Conservation (phyloP, 2,329 filamentous ascomycete genomes). For the Aspergillus ochraceoroseus region DNA sequence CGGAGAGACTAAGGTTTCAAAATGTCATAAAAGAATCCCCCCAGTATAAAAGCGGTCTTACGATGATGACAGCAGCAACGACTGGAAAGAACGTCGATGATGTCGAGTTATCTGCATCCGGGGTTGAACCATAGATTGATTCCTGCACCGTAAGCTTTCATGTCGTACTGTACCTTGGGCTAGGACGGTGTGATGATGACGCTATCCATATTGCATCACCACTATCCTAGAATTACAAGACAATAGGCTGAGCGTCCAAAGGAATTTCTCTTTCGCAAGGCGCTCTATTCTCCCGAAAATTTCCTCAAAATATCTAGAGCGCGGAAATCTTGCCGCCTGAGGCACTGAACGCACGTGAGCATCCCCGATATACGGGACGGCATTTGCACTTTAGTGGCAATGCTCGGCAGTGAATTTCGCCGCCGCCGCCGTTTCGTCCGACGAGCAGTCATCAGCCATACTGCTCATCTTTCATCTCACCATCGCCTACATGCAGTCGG, state of each 20-base stretch:
- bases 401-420: conserved; percentile 28
- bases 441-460: conserved; percentile 7
- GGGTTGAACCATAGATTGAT: conserved; percentile 3
- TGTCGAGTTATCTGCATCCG: conserved; percentile 1
- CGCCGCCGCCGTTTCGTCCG: conserved; percentile 24
- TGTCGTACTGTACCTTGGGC: conserved; percentile 4
- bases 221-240: too few relatives aligned
- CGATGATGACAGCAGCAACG: too few relatives aligned
- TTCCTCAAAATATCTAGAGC: too few relatives aligned
- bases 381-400: conserved; percentile 26
- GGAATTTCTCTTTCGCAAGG: too few relatives aligned
- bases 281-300: too few relatives aligned
- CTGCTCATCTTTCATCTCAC: conserved; percentile 11
- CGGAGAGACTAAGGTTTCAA: too few relatives aligned
- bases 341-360: conserved; percentile 22
- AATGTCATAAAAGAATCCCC: too few relatives aligned
- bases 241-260: neutral
- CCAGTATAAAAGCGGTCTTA: too few relatives aligned
- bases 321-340: conserved; percentile 8
- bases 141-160: neutral
- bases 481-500: conserved; percentile 22
- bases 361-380: conserved; percentile 16
- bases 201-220: too few relatives aligned
- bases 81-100: conserved; percentile 1
- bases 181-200: too few relatives aligned